Evolutionary conservation across 257 asterid species (phyloP), one percentile per base, ranked within the genome.

Genomic region (Nyctanthes arbortristis): DNA sequence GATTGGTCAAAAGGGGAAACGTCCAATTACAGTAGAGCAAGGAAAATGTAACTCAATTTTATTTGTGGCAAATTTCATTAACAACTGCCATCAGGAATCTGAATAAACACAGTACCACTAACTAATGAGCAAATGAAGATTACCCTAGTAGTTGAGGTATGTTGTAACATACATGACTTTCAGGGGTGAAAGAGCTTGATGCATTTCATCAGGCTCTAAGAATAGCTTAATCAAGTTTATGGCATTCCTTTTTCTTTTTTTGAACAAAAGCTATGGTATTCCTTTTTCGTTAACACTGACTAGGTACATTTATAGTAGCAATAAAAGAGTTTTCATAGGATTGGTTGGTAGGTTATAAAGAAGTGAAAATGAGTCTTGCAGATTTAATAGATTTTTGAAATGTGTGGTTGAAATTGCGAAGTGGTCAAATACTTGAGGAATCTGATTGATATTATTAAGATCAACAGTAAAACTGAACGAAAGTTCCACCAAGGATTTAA

Each of bases 401-500:
- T n/a, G n/a, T n/a, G n/a, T n/a, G n/a, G n/a, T n/a, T n/a, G n/a
- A n/a, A n/a, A n/a, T n/a, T n/a, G n/a, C n/a, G n/a, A n/a, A n/a
- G n/a, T n/a, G n/a, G n/a, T n/a, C n/a, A n/a, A n/a, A 49, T 18
- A 49, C 29, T 49, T 2, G 58, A 18, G 58, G 3, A 47, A 18
- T 22, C 5, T 52, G 13, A 0, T 7, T 52, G 59, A n/a, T 10
- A 39, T 22, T 29, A 52, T 3, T 1, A 39, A 22, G 29, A 52
- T 66, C 24, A 35, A 63, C 30, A 58, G 31, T 18, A 61, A 62
- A 49, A 30, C 24, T 36, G 52, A 25, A 16, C 2, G 64, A 73
- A 59, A 30, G 55, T 60, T 24, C 2, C 61, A 20, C 45, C n/a
- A 14, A 59, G 43, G 65, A 63, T 47, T 62, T 61, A 62, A 62